Percentiles rank a stretch among this genome's conserved stretches.
phyloP scores from a whole-genome alignment of 768 basidiomycete species.

The Suillus plorans region DNA sequence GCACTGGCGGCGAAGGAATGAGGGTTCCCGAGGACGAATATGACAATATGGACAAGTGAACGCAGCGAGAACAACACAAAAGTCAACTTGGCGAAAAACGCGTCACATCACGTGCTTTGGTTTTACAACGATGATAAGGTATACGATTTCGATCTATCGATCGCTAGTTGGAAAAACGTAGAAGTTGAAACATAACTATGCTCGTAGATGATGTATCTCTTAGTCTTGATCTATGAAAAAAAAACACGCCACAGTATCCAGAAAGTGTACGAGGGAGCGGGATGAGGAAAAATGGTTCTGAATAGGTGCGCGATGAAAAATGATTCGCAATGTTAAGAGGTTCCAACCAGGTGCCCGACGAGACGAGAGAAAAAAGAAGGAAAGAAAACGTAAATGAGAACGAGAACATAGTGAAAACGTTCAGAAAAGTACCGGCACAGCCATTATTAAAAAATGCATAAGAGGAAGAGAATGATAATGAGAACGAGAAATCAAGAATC shows the following conservation, averaged over 20 bases:
- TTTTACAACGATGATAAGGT: not conserved
- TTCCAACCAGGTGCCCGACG: conserved; percentile 2
- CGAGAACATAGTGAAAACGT: not conserved
- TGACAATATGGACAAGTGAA: too few relatives aligned
- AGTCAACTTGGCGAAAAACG: too few relatives aligned
- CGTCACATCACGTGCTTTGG: conserved; percentile 5
- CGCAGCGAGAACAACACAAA: too few relatives aligned
- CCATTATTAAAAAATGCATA: conserved; percentile 2
- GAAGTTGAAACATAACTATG: not conserved
- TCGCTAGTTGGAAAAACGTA: not conserved
- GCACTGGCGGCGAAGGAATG: conserved; percentile 6
- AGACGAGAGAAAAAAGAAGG: not conserved
- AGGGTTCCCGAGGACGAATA: not conserved
- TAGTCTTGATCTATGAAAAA: not conserved
- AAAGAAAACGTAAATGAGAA: not conserved
- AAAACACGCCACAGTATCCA: not conserved
- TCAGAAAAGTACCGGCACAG: not conserved
- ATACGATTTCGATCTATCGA: not conserved
- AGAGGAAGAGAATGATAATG: not conserved
- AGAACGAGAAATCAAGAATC: not conserved
- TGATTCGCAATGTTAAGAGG: not conserved
- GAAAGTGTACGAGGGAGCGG: not conserved
- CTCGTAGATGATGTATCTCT: not conserved
- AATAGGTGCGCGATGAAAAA: not conserved
- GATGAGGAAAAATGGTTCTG: not conserved